Base-by-base conservation (phyloP, 1,139 yeast species). In the Kluyveromyces marxianus region DNA sequence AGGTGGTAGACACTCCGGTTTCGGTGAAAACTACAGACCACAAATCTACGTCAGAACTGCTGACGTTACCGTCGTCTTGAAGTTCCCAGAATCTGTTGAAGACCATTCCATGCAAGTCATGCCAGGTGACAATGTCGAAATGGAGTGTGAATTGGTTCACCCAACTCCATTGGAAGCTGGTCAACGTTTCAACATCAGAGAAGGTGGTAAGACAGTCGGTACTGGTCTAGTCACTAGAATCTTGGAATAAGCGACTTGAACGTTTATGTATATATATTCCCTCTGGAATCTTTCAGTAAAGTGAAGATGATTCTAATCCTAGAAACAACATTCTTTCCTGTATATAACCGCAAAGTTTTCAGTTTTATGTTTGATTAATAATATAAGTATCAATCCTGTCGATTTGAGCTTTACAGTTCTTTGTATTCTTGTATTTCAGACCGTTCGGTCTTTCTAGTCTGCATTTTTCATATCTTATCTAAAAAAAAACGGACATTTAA, bases 1-100 rank as follows among this genome's bases (percentile, higher is more conserved):
- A 76, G 98, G 98, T 79, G 99, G 99, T 65, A 92, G 99, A 75
- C 96, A 88, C 76, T 85, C 96, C 55, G 94, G 96, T 55, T 94
- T 92, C 70, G 92, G 95, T 66, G 88, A 84, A 72, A 85, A 90
- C 81, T 92, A 89, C 81, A 87, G 95, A 76, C 98, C 99, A 55
- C 98, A 92, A 75, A 79, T 92, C 77, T 92, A 85, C 72, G 79
- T 90, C 66, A 87, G 97, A 73, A 90, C 98, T 56, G 88, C 96
- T 53, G 96, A 90, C 65, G 97, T 92, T 54, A 88, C 97, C 55
- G 92, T 88, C 64, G 81, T 86, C 51, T 75, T 92, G 69, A 80
- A 81, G 59, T 90, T 90, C 92, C 97, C 97, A 66, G 84, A 80
- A 60, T 89, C 87, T 57, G 89, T 77, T 60, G 88, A 75, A 57